Evolutionary conservation across 768 basidiomycete genomes (phyloP), one percentile per base, ranked within the genome.

Genomic region (Hypsizygus marmoreus): DNA sequence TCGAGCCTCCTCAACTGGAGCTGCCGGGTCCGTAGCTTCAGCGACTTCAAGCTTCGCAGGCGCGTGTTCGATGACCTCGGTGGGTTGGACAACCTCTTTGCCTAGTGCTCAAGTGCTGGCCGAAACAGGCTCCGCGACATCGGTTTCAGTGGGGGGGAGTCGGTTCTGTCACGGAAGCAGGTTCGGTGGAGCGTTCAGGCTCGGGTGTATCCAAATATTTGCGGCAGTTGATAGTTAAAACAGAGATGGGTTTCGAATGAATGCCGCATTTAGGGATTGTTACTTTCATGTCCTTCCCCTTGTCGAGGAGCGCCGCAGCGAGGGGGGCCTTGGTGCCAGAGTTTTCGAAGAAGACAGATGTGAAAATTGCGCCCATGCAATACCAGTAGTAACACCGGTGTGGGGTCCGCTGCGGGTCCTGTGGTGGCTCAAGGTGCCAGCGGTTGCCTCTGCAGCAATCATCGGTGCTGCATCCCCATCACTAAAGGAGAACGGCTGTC

Each of bases 351-450:
- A 86, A 91, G 3, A 88, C 88, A 1, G 77, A 67, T 1, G 76
- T 65, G 86, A 82, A 62, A 91, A 90, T 29, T 82, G 77, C 4
- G 72, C 60, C 88, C 88, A 91, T 53, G 88, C 84, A 36, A 71
- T 56, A 39, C 65, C 59, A 36, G 68, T 43, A 3, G 54, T 50
- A 51, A 51, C 25, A 51, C 66, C 55, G 38, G 63, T 20, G 22
- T 59, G 49, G 65, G 61, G 23, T 65, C 62, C 6, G 68, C 61
- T 4, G 65, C 56, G 32, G 63, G 54, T 44, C 16, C 66, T 65
- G 46, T 56, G 45, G 25, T 43, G 50, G 7, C 41, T 39, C 9
- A 34, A 55, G 26, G 50, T 60, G 16, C 56, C 51, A 20, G 54
- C 45, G 5, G 55, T 38, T 13, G 60, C 46, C 28, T 32, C 45